A percentile compares a stretch with the other conserved stretches of the same genome.
These are phyloP conservation scores for Fusarium begoniae DNA, from an alignment of 2,329 filamentous ascomycete genomes.

Conservation along the genomic window DNA sequence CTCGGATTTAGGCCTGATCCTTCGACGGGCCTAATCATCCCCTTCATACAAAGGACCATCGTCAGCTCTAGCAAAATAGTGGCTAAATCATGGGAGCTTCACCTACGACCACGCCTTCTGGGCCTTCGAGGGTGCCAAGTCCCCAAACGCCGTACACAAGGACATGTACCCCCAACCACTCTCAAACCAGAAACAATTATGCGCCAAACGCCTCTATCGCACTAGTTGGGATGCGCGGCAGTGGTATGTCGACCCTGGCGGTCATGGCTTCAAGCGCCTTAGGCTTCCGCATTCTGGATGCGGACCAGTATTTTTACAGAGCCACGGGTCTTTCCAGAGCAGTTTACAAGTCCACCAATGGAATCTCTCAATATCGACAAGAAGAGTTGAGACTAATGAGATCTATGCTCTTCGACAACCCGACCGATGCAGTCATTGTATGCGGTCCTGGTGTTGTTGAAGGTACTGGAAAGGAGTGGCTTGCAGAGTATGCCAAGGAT, in stretches of 20 bases:
- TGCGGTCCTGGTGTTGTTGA: slow-evolving; percentile 8
- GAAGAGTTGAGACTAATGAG: neutral
- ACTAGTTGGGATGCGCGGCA: slow-evolving; percentile 3
- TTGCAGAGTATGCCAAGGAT: neutral
- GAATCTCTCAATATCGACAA: neutral
- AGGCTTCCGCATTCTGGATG: neutral
- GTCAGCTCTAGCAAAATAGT: too few species aligned
- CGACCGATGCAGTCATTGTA: neutral
- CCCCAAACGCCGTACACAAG: neutral
- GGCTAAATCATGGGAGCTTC: neutral
- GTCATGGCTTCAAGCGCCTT: slow-evolving; percentile 1
- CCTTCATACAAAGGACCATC: too few species aligned
- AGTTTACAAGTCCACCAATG: neutral
- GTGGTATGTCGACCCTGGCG: neutral
- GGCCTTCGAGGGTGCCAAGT: neutral
- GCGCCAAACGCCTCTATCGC: neutral
- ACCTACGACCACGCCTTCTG: rapidly evolving
- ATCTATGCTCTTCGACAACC: slow-evolving; percentile 6
- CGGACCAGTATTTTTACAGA: slow-evolving; percentile 6
- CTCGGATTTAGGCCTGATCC: rapidly evolving
- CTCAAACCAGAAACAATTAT: neutral
- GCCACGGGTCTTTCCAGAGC: neutral
- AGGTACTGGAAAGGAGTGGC: slow-evolving; percentile 3
- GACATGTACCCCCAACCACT: neutral
- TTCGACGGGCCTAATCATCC: neutral